Evolutionary conservation across 208 protist genomes (phyloP).

Genomic region (Wallacemonas rigidus): DNA sequence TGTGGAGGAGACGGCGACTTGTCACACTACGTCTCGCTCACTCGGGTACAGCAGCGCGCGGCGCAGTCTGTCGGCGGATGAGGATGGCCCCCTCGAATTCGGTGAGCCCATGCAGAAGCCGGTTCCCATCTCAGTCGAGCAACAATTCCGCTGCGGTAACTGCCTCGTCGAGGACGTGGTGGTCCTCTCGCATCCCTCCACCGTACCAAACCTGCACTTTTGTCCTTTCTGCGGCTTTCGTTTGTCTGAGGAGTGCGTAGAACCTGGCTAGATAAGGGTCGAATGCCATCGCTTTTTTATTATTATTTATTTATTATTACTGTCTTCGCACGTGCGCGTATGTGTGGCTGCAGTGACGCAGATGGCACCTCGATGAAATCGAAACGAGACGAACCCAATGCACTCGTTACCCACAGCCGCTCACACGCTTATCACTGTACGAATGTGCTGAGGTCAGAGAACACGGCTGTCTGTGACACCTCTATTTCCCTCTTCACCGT

Average conservation of each 20-base stretch:
- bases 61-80: neutral
- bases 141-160: neutral
- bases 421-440: too few relatives aligned
- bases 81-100: too few relatives aligned
- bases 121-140: neutral
- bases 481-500: too few relatives aligned
- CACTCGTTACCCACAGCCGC: too few relatives aligned
- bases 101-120: neutral
- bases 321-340: neutral
- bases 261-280: neutral
- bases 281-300: neutral
- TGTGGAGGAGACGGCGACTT: neutral
- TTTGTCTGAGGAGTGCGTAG: neutral
- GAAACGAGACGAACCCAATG: too few relatives aligned
- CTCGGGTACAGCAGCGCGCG: slow-evolving; percentile 2
- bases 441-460: too few relatives aligned
- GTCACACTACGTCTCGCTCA: neutral
- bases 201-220: neutral
- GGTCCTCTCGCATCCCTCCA: neutral
- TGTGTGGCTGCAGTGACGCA: neutral
- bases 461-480: too few relatives aligned
- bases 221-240: slow-evolving; percentile 7
- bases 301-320: neutral
- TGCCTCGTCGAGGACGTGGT: slow-evolving; percentile 11
- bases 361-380: too few relatives aligned